phyloP scores from a whole-genome alignment of 495 filamentous ascomycete species.

The Viridothelium virens region DNA sequence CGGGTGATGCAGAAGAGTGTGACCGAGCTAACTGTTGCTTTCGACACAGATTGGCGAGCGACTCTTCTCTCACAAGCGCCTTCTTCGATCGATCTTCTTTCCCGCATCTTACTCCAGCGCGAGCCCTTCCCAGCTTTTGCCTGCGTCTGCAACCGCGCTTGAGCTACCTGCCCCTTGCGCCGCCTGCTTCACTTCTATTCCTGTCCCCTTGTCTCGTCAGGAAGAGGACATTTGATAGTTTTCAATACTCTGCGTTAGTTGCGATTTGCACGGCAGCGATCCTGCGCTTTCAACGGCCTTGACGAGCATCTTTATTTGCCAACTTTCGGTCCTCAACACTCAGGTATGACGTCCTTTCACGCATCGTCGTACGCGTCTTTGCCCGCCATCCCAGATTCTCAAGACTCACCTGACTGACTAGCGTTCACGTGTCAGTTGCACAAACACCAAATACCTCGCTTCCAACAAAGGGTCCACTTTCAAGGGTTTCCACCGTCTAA shows the following conservation, averaged over 20 bases:
- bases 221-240: constrained; percentile 11
- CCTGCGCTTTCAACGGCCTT: constrained; percentile 3
- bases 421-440: constrained; percentile 7
- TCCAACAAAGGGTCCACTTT: constrained; percentile 8
- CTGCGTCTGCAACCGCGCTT: not conserved
- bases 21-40: constrained; percentile 7
- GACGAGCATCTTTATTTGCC: constrained; percentile 10
- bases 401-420: constrained; percentile 1
- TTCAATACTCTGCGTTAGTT: constrained; percentile 6
- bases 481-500: not conserved
- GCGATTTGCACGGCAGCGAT: not conserved
- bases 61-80: constrained; percentile 12
- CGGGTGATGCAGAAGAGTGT: constrained; percentile 4
- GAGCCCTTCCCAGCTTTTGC: not conserved
- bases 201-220: not conserved
- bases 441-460: constrained; percentile 7
- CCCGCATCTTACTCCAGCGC: constrained; percentile 6
- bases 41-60: constrained; percentile 7
- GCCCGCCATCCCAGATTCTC: not conserved
- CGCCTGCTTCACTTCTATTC: constrained; percentile 1
- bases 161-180: not conserved
- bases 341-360: not conserved
- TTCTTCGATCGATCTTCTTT: constrained; percentile 11
- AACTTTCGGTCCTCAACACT: not conserved
- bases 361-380: not conserved